These are phyloP conservation scores for Diutina rugosa DNA, from an alignment of 1,139 yeast genomes.

Conservation along the genomic window DNA sequence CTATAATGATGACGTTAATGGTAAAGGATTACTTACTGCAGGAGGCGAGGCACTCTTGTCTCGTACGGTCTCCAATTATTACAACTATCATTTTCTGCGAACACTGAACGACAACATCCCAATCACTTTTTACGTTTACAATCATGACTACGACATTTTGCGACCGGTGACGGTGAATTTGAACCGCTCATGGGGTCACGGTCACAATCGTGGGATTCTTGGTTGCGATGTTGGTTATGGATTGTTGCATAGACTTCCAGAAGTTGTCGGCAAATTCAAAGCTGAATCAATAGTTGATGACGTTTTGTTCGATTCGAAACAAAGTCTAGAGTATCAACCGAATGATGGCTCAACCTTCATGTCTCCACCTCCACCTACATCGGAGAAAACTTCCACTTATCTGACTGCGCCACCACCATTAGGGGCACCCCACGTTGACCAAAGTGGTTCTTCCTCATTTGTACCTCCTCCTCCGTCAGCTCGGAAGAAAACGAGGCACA, in stretches of 20 bases:
- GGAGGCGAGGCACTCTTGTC: constrained; percentile 82
- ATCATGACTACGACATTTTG: constrained; percentile 72
- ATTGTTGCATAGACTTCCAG: constrained; percentile 71
- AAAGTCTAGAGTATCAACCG: not conserved
- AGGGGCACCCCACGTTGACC: not conserved
- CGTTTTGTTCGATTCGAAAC: constrained; percentile 18
- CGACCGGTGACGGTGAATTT: constrained; percentile 72
- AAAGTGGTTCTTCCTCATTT: not conserved
- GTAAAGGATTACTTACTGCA: constrained; percentile 50
- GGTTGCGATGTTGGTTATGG: constrained; percentile 98
- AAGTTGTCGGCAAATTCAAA: constrained; percentile 40
- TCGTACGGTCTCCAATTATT: constrained; percentile 45
- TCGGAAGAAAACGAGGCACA: not conserved
- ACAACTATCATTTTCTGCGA: constrained; percentile 33
- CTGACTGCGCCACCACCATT: not conserved
- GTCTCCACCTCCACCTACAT: not conserved
- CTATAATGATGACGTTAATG: constrained; percentile 34
- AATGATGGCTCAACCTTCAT: not conserved
- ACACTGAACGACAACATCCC: constrained; percentile 24
- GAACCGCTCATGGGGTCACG: constrained; percentile 28
- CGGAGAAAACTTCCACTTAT: not conserved
- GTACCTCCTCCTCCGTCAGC: not conserved
- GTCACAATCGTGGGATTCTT: constrained; percentile 58
- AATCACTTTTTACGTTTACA: constrained; percentile 64
- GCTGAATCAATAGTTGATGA: constrained; percentile 17